Evolutionary conservation across 2,329 filamentous ascomycete species (phyloP).

Genomic region (Bretziella fagacearum): DNA sequence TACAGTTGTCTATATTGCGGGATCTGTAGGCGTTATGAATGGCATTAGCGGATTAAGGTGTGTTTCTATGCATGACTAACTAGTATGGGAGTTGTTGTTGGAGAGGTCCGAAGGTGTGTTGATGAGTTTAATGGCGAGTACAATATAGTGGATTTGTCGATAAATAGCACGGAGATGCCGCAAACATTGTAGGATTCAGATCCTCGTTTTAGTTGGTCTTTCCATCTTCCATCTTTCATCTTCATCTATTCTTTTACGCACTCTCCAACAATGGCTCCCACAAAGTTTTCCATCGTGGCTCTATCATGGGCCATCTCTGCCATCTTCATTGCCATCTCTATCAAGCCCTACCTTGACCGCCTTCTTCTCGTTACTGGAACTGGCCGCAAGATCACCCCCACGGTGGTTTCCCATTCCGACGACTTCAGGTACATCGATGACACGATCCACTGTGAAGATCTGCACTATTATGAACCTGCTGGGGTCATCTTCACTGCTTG

Average conservation of each 20-base stretch:
- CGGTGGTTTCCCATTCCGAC: conserved; percentile 15
- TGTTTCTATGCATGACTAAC: no score
- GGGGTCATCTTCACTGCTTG: conserved; percentile 40
- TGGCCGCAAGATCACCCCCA: conserved; percentile 18
- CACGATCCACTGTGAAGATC: conserved; percentile 41
- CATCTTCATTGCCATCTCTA: neutral
- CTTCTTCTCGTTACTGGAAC: conserved; percentile 18
- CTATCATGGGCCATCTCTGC: neutral
- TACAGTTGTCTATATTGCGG: no score
- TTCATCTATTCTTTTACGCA: neutral
- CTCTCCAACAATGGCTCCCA: neutral
- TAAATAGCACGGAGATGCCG: no score
- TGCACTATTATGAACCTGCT: conserved; percentile 35
- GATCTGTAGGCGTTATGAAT: no score
- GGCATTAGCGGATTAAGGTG: no score
- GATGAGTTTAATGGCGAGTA: no score
- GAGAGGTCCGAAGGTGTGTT: no score
- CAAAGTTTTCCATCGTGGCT: neutral
- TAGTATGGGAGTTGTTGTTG: no score
- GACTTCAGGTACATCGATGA: conserved; percentile 30
- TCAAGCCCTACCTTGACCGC: conserved; percentile 10
- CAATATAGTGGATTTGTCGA: no score
- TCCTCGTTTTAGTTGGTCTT: no score
- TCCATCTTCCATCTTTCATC: no score
- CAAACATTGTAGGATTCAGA: no score